Conservation (phyloP, 2,329 filamentous ascomycete species). For the Alternaria gansuensis region DNA sequence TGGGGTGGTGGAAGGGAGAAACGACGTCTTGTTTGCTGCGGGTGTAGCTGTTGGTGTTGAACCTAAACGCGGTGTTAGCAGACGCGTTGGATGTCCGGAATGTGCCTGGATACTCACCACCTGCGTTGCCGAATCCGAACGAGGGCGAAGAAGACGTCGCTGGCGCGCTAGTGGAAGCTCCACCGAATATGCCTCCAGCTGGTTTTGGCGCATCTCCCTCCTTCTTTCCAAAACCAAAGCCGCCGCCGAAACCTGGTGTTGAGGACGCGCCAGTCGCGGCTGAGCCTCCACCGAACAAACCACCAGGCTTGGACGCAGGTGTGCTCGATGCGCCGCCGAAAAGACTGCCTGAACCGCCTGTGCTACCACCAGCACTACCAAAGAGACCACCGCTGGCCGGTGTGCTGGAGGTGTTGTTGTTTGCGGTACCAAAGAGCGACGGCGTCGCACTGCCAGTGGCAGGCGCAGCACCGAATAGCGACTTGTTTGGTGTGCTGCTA, state of each 20-base stretch:
- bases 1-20: conserved; percentile 51
- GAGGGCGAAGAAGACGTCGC: conserved; percentile 31
- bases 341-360: conserved; percentile 27
- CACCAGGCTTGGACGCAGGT: conserved; percentile 40
- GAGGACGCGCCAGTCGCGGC: conserved; percentile 37
- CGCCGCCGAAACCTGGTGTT: conserved; percentile 28
- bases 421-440: conserved; percentile 41
- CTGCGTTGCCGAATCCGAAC: conserved; percentile 23
- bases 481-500: conserved; percentile 39
- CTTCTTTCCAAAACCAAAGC: conserved; percentile 32
- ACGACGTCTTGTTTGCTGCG: conserved; percentile 49
- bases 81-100: conserved; percentile 3
- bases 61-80: conserved; percentile 25
- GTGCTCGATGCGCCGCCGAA: conserved; percentile 44
- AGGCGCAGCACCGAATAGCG: conserved; percentile 42
- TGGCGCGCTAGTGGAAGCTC: conserved; percentile 25
- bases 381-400: conserved; percentile 31
- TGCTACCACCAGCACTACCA: conserved; percentile 24
- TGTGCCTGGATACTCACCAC: conserved; percentile 20
- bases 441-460: conserved; percentile 37
- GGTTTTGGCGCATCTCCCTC: conserved; percentile 37
- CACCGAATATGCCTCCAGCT: conserved; percentile 29
- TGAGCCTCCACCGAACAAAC: conserved; percentile 41
- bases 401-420: conserved; percentile 27
- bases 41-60: conserved; percentile 47